Conservation (phyloP, 768 basidiomycete species). For the Naganishia friedmannii region DNA sequence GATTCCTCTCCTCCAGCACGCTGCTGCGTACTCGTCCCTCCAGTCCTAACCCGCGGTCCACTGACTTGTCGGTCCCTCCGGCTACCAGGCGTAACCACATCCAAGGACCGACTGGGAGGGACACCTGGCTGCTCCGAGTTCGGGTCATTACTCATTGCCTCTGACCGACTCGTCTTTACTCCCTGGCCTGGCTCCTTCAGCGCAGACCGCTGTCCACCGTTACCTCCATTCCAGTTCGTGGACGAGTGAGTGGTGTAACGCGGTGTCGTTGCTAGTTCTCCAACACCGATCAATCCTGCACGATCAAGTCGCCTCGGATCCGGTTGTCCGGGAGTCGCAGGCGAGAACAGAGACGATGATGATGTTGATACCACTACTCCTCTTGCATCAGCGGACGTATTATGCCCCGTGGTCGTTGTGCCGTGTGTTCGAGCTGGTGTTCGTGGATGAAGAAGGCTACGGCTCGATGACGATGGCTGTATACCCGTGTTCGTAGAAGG, state of each 20-base stretch:
- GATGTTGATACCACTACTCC: background rate
- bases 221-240: background rate
- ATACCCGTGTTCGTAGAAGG: background rate
- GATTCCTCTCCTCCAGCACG: background rate
- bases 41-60: background rate
- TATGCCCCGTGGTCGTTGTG: background rate
- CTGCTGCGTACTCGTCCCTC: background rate
- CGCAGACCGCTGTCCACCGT: background rate
- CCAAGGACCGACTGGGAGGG: background rate
- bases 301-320: slow-evolving; percentile 61
- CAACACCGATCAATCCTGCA: slow-evolving; percentile 82
- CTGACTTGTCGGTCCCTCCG: slow-evolving; percentile 20
- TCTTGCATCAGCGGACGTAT: background rate
- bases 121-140: background rate
- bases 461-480: background rate
- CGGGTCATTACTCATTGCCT: background rate
- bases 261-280: slow-evolving; percentile 95
- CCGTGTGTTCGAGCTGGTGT: slow-evolving; percentile 6
- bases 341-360: slow-evolving; percentile 22
- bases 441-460: background rate
- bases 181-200: background rate
- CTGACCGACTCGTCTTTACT: slow-evolving; percentile 5
- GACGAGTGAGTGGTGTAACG: slow-evolving; percentile 64
- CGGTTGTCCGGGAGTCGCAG: slow-evolving; percentile 42
- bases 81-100: background rate